These are phyloP conservation scores for Calonectria crousiana DNA, from an alignment of 2,329 filamentous ascomycete species.

Conservation along the genomic window DNA sequence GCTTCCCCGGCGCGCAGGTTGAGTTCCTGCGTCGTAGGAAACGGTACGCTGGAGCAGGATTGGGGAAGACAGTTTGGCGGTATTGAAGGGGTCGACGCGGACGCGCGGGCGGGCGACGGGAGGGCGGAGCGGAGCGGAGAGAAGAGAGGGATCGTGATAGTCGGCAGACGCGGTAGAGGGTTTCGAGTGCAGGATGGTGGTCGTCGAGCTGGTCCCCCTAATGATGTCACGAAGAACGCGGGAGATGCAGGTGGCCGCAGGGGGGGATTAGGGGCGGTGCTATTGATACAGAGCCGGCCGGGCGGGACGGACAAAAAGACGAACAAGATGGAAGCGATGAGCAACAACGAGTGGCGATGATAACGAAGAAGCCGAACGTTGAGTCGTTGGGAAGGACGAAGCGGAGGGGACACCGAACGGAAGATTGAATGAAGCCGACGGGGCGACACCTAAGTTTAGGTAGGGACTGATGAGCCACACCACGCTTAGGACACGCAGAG, in stretches of 20 bases:
- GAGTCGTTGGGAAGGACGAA: constrained; percentile 34
- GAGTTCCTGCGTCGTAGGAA: constrained; percentile 88
- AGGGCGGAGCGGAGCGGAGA: constrained; percentile 26
- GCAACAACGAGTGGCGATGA: constrained; percentile 25
- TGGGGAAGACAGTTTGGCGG: constrained; percentile 96
- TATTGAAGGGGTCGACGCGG: constrained; percentile 63
- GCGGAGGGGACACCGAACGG: constrained; percentile 38
- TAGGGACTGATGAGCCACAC: constrained; percentile 29
- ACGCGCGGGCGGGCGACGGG: constrained; percentile 26
- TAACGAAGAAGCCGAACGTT: constrained; percentile 27
- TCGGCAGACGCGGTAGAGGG: constrained; percentile 28
- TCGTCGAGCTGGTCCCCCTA: constrained; percentile 39
- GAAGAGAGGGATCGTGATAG: constrained; percentile 21
- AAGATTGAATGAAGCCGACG: constrained; percentile 41
- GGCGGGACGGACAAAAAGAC: constrained; percentile 27
- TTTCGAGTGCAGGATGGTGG: constrained; percentile 20
- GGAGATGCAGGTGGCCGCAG: constrained; percentile 35
- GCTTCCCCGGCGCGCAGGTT: constrained; percentile 73
- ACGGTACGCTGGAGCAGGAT: constrained; percentile 89
- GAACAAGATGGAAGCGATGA: constrained; percentile 18
- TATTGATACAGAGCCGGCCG: constrained; percentile 35
- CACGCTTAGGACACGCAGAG: constrained; percentile 31
- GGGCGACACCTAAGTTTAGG: constrained; percentile 27
- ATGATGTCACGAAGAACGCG: constrained; percentile 45
- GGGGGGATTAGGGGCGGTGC: constrained; percentile 12